Conservation (phyloP, 495 filamentous ascomycete genomes). For the Annulohypoxylon maeteangense region DNA sequence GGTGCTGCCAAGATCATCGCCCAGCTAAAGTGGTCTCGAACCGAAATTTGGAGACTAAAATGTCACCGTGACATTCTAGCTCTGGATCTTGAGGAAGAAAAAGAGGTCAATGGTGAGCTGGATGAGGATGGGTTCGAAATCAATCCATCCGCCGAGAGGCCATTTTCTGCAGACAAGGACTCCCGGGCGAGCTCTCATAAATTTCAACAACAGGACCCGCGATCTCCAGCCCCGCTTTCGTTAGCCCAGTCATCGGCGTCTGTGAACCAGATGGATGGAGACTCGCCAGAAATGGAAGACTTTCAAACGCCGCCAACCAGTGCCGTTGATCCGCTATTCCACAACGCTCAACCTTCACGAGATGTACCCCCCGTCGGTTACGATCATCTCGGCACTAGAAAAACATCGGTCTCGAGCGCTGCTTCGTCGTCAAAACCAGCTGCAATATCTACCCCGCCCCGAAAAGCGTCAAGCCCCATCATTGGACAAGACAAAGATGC, state of each 20-base stretch:
- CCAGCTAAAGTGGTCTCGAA: constrained; percentile 90
- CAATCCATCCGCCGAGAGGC: constrained; percentile 31
- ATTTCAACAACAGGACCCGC: constrained; percentile 45
- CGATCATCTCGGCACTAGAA: constrained; percentile 48
- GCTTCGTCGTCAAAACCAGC: constrained; percentile 51
- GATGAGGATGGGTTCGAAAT: constrained; percentile 39
- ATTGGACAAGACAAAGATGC: constrained; percentile 42
- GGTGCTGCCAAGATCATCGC: constrained; percentile 87
- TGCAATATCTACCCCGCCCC: constrained; percentile 46
- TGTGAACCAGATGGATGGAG: constrained; percentile 46
- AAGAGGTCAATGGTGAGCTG: constrained; percentile 51
- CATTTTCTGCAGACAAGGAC: constrained; percentile 41
- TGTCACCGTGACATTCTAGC: constrained; percentile 90
- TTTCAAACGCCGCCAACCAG: constrained; percentile 61
- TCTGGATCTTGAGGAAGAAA: constrained; percentile 85
- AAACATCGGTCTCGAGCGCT: constrained; percentile 55
- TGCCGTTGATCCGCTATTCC: constrained; percentile 57
- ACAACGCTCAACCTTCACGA: constrained; percentile 61
- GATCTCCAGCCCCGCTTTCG: constrained; percentile 48
- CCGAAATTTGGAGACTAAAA: constrained; percentile 91
- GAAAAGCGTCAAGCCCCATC: constrained; percentile 46
- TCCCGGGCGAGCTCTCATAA: constrained; percentile 42
- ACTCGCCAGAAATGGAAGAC: constrained; percentile 53
- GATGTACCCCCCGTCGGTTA: constrained; percentile 62
- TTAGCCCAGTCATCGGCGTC: constrained; percentile 44